Conservation (phyloP, 2,329 filamentous ascomycete species). For the Beauveria scarabaeidicola region DNA sequence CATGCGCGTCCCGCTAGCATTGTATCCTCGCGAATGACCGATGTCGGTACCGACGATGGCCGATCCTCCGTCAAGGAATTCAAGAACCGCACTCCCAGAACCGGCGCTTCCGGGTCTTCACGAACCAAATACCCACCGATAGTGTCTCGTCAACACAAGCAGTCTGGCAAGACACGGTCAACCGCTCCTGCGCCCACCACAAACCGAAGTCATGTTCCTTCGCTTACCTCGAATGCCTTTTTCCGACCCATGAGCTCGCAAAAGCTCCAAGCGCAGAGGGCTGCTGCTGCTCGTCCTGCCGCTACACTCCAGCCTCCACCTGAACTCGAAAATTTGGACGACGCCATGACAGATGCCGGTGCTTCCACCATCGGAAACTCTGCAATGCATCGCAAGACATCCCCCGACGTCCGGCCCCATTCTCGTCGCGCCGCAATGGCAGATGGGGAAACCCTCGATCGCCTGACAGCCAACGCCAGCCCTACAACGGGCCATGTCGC, state of each 20-base stretch:
- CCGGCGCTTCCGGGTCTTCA: conserved; percentile 31
- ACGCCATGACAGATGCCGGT: conserved; percentile 33
- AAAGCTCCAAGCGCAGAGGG: conserved; percentile 81
- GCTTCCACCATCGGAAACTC: conserved; percentile 35
- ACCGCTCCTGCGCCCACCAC: conserved; percentile 43
- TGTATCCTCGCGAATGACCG: conserved; percentile 65
- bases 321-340: conserved; percentile 25
- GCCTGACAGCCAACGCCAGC: conserved; percentile 65
- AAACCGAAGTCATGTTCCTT: conserved; percentile 82
- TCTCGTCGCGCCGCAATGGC: conserved; percentile 78
- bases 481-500: conserved; percentile 53
- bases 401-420: conserved; percentile 44
- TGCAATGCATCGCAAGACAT: conserved; percentile 17
- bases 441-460: conserved; percentile 62
- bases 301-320: conserved; percentile 30
- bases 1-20: conserved; percentile 50
- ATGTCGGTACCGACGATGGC: conserved; percentile 51
- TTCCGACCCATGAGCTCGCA: conserved; percentile 96
- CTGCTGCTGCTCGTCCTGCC: conserved; percentile 40
- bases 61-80: neutral
- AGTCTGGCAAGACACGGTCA: conserved; percentile 33
- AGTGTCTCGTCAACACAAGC: conserved; percentile 34
- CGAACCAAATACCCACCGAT: conserved; percentile 42
- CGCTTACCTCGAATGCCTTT: conserved; percentile 81
- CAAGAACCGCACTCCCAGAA: conserved; percentile 25